phyloP scores from a whole-genome alignment of 495 filamentous ascomycete genomes.

The Aspergillus sclerotiicarbonarius region DNA sequence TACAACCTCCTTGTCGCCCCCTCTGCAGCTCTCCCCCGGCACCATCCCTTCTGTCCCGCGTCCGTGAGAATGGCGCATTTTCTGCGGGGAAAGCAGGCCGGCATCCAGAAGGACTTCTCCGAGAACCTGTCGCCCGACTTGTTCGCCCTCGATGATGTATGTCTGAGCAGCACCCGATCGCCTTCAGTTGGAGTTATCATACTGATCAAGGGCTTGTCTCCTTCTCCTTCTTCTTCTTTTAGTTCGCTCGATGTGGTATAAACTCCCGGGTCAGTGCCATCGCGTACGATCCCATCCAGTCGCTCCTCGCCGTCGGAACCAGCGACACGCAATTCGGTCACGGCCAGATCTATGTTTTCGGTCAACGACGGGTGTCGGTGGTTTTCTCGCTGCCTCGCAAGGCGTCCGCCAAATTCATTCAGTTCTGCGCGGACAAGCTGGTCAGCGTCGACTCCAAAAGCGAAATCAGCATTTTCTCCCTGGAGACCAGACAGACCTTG shows the following conservation, averaged over 20 bases:
- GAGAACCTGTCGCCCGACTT: slow-evolving; percentile 68
- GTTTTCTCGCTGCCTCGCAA: slow-evolving; percentile 61
- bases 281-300: slow-evolving; percentile 91
- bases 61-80: slow-evolving; percentile 69
- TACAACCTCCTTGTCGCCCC: slow-evolving; percentile 16
- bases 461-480: slow-evolving; percentile 75
- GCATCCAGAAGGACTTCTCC: slow-evolving; percentile 87
- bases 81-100: slow-evolving; percentile 86
- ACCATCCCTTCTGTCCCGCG: background rate
- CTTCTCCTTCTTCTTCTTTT: slow-evolving; percentile 19
- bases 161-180: slow-evolving; percentile 29
- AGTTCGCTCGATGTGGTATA: slow-evolving; percentile 80
- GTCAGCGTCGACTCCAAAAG: slow-evolving; percentile 80
- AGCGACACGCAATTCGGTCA: slow-evolving; percentile 73
- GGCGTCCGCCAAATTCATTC: slow-evolving; percentile 66
- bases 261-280: slow-evolving; percentile 81
- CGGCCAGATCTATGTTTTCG: slow-evolving; percentile 88
- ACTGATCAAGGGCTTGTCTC: slow-evolving; percentile 18
- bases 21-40: slow-evolving; percentile 11
- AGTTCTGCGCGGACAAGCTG: slow-evolving; percentile 76
- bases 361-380: slow-evolving; percentile 74
- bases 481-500: slow-evolving; percentile 59
- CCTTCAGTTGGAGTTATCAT: slow-evolving; percentile 4
- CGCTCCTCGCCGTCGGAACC: slow-evolving; percentile 89
- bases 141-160: slow-evolving; percentile 79